Percentiles rank a stretch among this genome's conserved stretches.
phyloP scores from a whole-genome alignment of 148 eudicot species.

The Chenopodium suecicum region DNA sequence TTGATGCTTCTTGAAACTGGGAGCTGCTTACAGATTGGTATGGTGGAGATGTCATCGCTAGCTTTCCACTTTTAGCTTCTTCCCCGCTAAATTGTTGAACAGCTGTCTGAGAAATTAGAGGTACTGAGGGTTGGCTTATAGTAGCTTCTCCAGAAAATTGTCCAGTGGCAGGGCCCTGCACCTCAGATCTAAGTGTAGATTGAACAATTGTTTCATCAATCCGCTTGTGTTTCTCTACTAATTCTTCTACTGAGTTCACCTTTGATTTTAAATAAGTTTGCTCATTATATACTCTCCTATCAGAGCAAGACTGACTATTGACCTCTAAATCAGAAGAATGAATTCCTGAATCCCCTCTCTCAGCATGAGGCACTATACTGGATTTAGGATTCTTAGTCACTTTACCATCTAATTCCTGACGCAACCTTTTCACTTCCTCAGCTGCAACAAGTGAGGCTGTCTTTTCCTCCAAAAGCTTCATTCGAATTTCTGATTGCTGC shows the following conservation, averaged over 20 bases:
- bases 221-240: conserved; percentile 23
- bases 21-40: conserved; percentile 26
- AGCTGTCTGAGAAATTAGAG: conserved; percentile 30
- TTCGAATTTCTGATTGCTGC: conserved; percentile 33
- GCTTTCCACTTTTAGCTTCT: conserved; percentile 30
- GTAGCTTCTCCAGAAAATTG: conserved; percentile 34
- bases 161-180: conserved; percentile 28
- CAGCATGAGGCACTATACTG: conserved; percentile 27
- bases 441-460: conserved; percentile 28
- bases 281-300: conserved; percentile 32
- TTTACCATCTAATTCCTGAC: conserved; percentile 19
- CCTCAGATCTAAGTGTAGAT: conserved; percentile 27
- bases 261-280: conserved; percentile 34
- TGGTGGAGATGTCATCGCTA: conserved; percentile 30
- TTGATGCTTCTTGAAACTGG: conserved; percentile 22
- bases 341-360: conserved; percentile 24
- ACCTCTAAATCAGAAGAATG: conserved; percentile 15
- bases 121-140: conserved; percentile 27
- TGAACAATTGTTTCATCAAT: conserved; percentile 33
- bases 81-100: conserved; percentile 25
- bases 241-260: conserved; percentile 39
- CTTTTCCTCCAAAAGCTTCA: conserved; percentile 32
- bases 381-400: conserved; percentile 31
- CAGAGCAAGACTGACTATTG: conserved; percentile 30
- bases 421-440: conserved; percentile 26